Evolutionary conservation across 495 filamentous ascomycete genomes (phyloP), one percentile per base, ranked within the genome.

Genomic region (Penicillium arizonense): DNA sequence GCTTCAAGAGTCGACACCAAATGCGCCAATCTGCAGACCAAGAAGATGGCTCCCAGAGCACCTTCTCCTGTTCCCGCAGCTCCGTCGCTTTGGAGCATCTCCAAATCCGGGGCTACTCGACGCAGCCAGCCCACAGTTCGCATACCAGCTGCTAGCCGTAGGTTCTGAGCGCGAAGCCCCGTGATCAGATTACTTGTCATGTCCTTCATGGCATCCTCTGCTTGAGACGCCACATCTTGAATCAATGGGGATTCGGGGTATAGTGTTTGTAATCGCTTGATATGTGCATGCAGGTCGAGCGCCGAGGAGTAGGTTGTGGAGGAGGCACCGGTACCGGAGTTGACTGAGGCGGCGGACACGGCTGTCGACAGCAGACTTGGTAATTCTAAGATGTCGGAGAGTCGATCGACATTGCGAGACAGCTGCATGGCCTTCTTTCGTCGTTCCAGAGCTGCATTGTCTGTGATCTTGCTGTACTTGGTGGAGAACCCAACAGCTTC

Each of bases 121-220:
- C 93, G 84, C 14, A 99, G 77, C 87, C 90, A 97, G 53, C 91
- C 89, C 33, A 97, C 85, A 8, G 90, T 96, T 42, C 96, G 84
- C 73, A 99, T 89, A 1, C 89, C 92, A 44, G 87, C 87, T 43
- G 95, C 91, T 16, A 99, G 79, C 65, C 97, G 96, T 43, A 97
- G 78, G 38, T 84, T 82, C 26, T 88, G 89, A 1, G 79, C 70
- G 44, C 90, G 86, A 33, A 99, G 80, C 12, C 83, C 83, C 21
- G 82, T 64, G 56, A 99, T 89, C 7, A 99, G 82, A 61, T 90
- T 89, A 21, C 86, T 81, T 4, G 89, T 89, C 86, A 99, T 91
- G 53, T 85, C 82, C 58, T 87, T 88, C 85, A 97, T 96, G 14
- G 88, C 90, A 35, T 84, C 84, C 55, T 96, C 92, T 16, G 93